Evolutionary conservation across 176 grass and related monocot species (phyloP), one percentile per base, ranked within the genome.

Genomic region (Triticum timopheevii): DNA sequence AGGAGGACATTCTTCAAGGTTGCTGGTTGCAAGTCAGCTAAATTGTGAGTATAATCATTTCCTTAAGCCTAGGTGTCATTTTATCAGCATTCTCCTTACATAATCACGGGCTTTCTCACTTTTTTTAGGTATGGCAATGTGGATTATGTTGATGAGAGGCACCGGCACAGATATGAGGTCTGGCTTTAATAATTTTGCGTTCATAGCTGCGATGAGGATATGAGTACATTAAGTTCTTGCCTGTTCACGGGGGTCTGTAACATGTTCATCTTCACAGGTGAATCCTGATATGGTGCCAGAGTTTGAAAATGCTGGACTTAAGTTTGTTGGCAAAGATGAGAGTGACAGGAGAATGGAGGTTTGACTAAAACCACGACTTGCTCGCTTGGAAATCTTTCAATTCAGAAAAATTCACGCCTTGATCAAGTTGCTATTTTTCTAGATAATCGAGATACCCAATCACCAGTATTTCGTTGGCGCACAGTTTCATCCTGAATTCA

Each of bases 401-500:
- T 87, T 79, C 66, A 11, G 7, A 2, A 25, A 73, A 54, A 30
- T 15, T 10, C 22, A 22, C 8, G 39, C 50, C 16, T 50, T 91
- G 74, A 77, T 22, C 2, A 69, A 27, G 74, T 70, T 77, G 25
- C 23, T 77, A 42, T 22, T 50, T 50, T 87, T 94, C 77, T 90
- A 99, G 97, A 94, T 99, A 78, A 93, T 99, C 66, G 94, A 99
- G 87, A 44, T 99, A 69, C 94, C 94, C 69, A 87, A 73, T 58
- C 97, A 97, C 68, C 89, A 49, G 50, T 99, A 91, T 87, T 99
- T 94, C 65, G 85, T 99, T 71, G 97, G 97, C 0, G 89, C 95
- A 68, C 97, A 99, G 78, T 99, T 99, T 78, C 97, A 99, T 93
- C 97, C 94, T 0, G 97, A 99, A 84, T 99, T 99, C 83, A 94